These are phyloP conservation scores for Olyra latifolia DNA, from an alignment of 176 grass and related monocot genomes.

Conservation along the genomic window DNA sequence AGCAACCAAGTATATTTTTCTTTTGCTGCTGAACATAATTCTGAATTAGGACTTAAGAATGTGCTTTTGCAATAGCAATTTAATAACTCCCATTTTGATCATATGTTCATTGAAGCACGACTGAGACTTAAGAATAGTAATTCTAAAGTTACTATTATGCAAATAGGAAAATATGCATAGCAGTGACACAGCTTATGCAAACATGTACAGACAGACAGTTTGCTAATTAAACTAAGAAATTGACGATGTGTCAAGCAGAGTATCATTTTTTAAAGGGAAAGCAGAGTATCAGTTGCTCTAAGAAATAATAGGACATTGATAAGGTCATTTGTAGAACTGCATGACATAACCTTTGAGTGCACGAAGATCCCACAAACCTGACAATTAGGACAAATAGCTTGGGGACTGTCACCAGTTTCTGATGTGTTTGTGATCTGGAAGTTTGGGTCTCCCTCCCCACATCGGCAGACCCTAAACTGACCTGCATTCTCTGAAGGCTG, in stretches of 20 bases:
- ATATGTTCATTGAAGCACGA: slow-evolving; percentile 9
- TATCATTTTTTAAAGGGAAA: neutral
- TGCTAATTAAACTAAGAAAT: neutral
- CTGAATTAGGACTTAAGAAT: slow-evolving; percentile 6
- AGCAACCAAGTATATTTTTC: neutral
- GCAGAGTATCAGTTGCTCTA: slow-evolving; percentile 1
- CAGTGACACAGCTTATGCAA: slow-evolving; percentile 22
- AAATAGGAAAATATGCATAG: slow-evolving; percentile 25
- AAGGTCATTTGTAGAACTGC: slow-evolving; percentile 3
- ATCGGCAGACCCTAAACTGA: slow-evolving; percentile 69
- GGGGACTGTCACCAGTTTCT: slow-evolving; percentile 62
- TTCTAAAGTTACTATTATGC: slow-evolving; percentile 29
- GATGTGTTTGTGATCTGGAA: slow-evolving; percentile 54
- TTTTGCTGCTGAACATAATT: slow-evolving; percentile 11
- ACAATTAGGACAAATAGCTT: slow-evolving; percentile 59
- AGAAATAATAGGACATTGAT: slow-evolving; percentile 6
- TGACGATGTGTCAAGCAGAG: neutral
- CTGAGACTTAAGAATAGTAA: slow-evolving; percentile 21
- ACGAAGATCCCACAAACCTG: slow-evolving; percentile 58
- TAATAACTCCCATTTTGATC: neutral
- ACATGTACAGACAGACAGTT: slow-evolving; percentile 17
- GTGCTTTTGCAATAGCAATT: neutral
- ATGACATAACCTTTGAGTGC: neutral
- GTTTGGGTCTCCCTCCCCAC: slow-evolving; percentile 78
- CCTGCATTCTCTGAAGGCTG: slow-evolving; percentile 55